phyloP scores from a whole-genome alignment of 768 basidiomycete genomes.

The Leccinum aurantiacum region DNA sequence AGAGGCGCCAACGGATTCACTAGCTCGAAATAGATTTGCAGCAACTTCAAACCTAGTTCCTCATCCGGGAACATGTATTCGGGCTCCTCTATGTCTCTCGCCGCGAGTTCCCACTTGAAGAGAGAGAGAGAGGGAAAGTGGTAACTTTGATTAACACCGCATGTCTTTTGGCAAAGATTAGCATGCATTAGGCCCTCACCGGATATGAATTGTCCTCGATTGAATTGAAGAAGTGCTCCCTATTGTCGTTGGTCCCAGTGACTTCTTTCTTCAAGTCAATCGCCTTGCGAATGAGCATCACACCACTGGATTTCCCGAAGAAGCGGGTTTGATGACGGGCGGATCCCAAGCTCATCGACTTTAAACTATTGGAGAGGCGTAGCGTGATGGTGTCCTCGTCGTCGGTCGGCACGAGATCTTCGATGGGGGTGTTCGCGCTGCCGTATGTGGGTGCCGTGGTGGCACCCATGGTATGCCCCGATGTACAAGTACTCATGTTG shows the following conservation, averaged over 20 bases:
- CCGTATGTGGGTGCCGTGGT: slow-evolving; percentile 11
- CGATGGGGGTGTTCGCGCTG: slow-evolving; percentile 7
- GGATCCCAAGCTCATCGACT: slow-evolving; percentile 17
- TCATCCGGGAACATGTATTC: slow-evolving; percentile 48
- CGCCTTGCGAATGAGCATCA: slow-evolving; percentile 45
- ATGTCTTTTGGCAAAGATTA: neutral
- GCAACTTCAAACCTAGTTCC: slow-evolving; percentile 49
- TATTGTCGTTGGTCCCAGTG: slow-evolving; percentile 37
- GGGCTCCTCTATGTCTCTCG: slow-evolving; percentile 20
- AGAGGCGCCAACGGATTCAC: slow-evolving; percentile 63
- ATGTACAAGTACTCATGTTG: slow-evolving; percentile 8
- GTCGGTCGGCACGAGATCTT: slow-evolving; percentile 29
- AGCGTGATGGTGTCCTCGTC: slow-evolving; percentile 28
- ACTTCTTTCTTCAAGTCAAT: slow-evolving; percentile 60
- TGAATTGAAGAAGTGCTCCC: neutral
- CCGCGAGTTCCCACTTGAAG: slow-evolving; percentile 31
- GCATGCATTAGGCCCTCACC: slow-evolving; percentile 24
- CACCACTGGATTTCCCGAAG: slow-evolving; percentile 43
- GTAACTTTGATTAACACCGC: neutral
- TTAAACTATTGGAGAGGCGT: slow-evolving; percentile 26
- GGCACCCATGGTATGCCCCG: slow-evolving; percentile 15
- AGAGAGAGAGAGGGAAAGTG: too few relatives aligned
- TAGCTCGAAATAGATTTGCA: slow-evolving; percentile 64
- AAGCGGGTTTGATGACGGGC: slow-evolving; percentile 23
- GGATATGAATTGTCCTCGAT: slow-evolving; percentile 13